A percentile compares a stretch with the other conserved stretches of the same genome.
Evolutionary conservation across 768 basidiomycete genomes (phyloP).

Genomic region (Amanita muscaria): DNA sequence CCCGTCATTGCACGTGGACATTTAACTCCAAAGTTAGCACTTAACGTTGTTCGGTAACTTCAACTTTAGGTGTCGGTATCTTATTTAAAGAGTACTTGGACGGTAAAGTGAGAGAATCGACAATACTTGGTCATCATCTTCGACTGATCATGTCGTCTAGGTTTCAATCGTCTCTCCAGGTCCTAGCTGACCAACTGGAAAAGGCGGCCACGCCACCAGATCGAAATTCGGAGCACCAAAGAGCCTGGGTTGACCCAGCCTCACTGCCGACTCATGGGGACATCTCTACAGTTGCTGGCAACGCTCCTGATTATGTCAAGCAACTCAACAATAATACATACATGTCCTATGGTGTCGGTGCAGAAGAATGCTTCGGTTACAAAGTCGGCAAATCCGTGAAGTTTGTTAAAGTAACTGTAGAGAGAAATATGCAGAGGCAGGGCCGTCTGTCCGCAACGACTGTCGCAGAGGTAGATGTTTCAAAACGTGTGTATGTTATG

Average conservation of each 20-base stretch:
- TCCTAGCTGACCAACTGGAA: constrained; percentile 21
- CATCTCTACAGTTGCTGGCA: constrained; percentile 49
- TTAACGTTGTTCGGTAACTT: no score
- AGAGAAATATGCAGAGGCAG: constrained; percentile 35
- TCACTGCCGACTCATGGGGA: constrained; percentile 52
- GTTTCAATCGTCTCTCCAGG: constrained; percentile 15
- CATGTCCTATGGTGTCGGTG: constrained; percentile 63
- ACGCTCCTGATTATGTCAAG: constrained; percentile 53
- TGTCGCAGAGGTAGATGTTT: constrained; percentile 52
- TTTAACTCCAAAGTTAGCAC: no score
- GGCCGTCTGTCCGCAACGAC: constrained; percentile 53
- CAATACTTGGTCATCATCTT: no score
- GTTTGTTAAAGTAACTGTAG: constrained; percentile 51
- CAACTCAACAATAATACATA: constrained; percentile 62
- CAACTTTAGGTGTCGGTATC: no score
- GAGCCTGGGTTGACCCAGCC: constrained; percentile 59
- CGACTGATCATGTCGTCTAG: constrained; percentile 23
- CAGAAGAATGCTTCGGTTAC: constrained; percentile 52
- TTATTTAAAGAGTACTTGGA: no score
- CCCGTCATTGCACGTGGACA: no score
- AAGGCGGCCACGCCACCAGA: constrained; percentile 17
- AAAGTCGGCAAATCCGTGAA: constrained; percentile 50
- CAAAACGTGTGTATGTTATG: constrained; percentile 38
- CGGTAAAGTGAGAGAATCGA: no score
- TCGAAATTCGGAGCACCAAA: constrained; percentile 16